Evolutionary conservation across 306 rosid genomes (phyloP).

Genomic region (Lathyrus sativus): DNA sequence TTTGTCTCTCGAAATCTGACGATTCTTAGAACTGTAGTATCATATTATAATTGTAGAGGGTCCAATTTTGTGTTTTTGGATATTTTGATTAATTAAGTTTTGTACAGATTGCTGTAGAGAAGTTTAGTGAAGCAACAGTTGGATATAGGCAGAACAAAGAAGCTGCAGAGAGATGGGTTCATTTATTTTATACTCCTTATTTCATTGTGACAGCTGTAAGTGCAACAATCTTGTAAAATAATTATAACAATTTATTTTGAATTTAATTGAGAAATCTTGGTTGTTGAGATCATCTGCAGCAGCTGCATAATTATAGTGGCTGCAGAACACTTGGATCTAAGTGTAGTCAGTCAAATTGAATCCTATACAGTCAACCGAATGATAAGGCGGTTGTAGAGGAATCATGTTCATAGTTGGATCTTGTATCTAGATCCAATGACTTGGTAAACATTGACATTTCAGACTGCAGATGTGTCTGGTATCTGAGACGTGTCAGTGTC

Average conservation of each 20-base stretch:
- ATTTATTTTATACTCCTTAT: constrained; percentile 83
- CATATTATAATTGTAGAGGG: not conserved
- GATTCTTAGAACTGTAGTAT: not conserved
- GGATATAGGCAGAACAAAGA: constrained; percentile 71
- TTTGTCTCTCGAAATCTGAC: not conserved
- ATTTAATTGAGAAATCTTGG: not conserved
- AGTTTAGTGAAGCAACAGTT: constrained; percentile 95
- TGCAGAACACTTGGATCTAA: not conserved
- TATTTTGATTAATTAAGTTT: not conserved
- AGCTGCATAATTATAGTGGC: not conserved
- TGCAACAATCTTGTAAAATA: constrained; percentile 10
- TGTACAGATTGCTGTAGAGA: constrained; percentile 67
- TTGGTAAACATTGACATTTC: not conserved
- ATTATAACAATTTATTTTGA: not conserved
- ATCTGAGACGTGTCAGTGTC: too few relatives aligned
- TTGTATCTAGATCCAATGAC: not conserved
- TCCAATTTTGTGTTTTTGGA: not conserved
- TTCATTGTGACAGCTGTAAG: constrained; percentile 79
- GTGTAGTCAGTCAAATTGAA: too few relatives aligned
- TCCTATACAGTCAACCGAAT: too few relatives aligned
- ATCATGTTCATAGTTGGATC: not conserved
- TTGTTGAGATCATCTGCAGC: too few relatives aligned
- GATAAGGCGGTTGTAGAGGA: too few relatives aligned
- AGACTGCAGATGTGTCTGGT: too few relatives aligned
- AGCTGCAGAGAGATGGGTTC: constrained; percentile 90